Conservation (phyloP, 495 filamentous ascomycete species). For the Podospora anserina region DNA sequence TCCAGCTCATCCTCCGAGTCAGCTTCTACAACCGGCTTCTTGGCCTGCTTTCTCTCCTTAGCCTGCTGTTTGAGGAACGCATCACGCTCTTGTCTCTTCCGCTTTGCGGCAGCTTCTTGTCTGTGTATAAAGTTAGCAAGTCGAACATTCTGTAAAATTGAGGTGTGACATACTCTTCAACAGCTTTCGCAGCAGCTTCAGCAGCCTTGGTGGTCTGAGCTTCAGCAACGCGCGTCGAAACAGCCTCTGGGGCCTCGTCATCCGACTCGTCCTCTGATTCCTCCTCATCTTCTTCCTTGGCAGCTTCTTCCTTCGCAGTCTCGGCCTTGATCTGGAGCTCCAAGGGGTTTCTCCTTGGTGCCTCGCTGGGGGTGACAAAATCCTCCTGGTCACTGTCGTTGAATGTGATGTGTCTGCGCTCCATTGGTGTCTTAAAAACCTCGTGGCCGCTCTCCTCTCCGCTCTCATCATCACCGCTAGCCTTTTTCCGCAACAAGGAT, state of each 20-base stretch:
- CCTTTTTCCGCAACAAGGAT: conserved; percentile 9
- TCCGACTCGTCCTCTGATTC: conserved; percentile 39
- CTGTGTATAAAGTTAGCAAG: conserved; percentile 26
- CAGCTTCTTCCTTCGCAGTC: conserved; percentile 13
- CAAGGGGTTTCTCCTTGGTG: conserved; percentile 28
- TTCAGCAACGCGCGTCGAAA: conserved; percentile 41
- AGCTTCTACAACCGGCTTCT: conserved; percentile 14
- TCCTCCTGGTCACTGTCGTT: conserved; percentile 34
- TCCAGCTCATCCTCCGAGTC: conserved; percentile 18
- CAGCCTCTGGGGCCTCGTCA: conserved; percentile 46
- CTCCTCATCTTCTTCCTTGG: conserved; percentile 37
- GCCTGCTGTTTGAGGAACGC: conserved; percentile 46
- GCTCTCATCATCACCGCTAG: conserved; percentile 12
- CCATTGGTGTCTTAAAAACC: conserved; percentile 31
- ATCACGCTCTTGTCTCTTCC: conserved; percentile 47
- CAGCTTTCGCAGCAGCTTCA: conserved; percentile 39
- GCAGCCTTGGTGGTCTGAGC: conserved; percentile 35
- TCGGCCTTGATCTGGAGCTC: conserved; percentile 20
- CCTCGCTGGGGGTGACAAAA: conserved; percentile 34
- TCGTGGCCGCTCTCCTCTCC: conserved; percentile 20
- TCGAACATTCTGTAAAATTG: neutral
- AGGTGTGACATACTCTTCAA: conserved; percentile 36
- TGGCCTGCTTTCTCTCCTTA: conserved; percentile 35
- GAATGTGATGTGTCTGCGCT: conserved; percentile 30
- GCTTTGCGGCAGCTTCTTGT: conserved; percentile 41